Base-by-base conservation (phyloP, 83 land plant species). In the Larix sibirica region DNA sequence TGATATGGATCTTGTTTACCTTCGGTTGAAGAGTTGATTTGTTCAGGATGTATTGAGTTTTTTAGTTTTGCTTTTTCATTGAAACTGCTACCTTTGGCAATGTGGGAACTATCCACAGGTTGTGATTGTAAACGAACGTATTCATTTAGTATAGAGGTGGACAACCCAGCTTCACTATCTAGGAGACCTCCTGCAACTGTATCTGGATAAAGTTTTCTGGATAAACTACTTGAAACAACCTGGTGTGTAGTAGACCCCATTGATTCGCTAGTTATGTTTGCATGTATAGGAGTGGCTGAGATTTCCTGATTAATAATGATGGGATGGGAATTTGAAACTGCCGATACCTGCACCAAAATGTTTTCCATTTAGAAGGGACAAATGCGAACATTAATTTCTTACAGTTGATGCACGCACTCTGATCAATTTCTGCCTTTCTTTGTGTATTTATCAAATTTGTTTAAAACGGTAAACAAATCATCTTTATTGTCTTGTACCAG, bases 71-170 rank as follows among this genome's bases (percentile, higher is more conserved):
- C 12, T 10, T 71, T 71, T 18, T 71, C 50, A 71, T 40, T 36
- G n/a, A 36, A 40, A 42, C 8, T 40, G 20, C 47, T 50, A 40
- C 20, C 6, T 40, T 71, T 18, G 10, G 7, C 54, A 71, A 3
- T 18, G 23, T 71, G 76, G 40, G 33, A 42, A 71, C 38, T 31
- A 40, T n/a, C 47, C 20, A 36, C 74, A 70, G 74, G 74, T 38
- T 70, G 74, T 36, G 74, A 38, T 14, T 17, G 36, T 38, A 33
- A 70, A 28, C 40, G 42, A 18, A 38, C 17, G 40, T 71, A 71
- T 40, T 71, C 47, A 71, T 38, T 71, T 40, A 38, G 42, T 20
- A 42, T 71, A 71, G 76, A 71, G 76, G n/a, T 71, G 54, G 24
- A 8, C 0, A 40, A 7, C 10, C 20, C 54, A 40, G 16, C 74